Evolutionary conservation across 108 stramenopile genomes (phyloP).

Genomic region (Bacterosira constricta): DNA sequence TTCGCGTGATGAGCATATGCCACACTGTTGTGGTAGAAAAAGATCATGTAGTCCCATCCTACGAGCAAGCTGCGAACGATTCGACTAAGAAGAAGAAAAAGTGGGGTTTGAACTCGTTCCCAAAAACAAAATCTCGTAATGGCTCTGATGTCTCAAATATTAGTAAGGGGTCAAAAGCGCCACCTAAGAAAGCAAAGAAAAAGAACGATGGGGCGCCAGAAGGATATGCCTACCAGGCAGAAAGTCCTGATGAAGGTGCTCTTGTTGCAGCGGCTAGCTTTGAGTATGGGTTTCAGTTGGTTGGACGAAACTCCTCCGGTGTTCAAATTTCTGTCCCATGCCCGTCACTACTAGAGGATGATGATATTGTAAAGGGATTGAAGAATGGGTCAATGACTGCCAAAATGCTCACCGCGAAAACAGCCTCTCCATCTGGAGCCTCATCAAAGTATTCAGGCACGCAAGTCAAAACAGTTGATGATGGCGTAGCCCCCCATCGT

Average conservation of each 20-base stretch:
- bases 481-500: constrained; percentile 15
- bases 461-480: constrained; percentile 11
- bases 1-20: constrained; percentile 88
- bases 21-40: constrained; percentile 94
- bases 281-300: constrained; percentile 79
- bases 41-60: constrained; percentile 56
- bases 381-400: constrained; percentile 58
- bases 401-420: constrained; percentile 58
- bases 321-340: constrained; percentile 62
- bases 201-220: constrained; percentile 76
- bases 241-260: constrained; percentile 93
- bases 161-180: not conserved
- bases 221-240: constrained; percentile 87
- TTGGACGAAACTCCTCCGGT: constrained; percentile 77
- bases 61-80: not conserved
- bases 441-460: constrained; percentile 24
- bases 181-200: constrained; percentile 18
- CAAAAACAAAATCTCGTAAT: not conserved
- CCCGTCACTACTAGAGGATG: constrained; percentile 67
- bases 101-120: not conserved
- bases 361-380: constrained; percentile 50
- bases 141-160: not conserved
- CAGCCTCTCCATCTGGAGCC: constrained; percentile 21
- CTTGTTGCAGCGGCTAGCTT: constrained; percentile 83
- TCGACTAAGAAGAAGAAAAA: constrained; percentile 3